Evolutionary conservation across 148 eudicot genomes (phyloP), one percentile per base, ranked within the genome.

Genomic region (Cornus controversa): DNA sequence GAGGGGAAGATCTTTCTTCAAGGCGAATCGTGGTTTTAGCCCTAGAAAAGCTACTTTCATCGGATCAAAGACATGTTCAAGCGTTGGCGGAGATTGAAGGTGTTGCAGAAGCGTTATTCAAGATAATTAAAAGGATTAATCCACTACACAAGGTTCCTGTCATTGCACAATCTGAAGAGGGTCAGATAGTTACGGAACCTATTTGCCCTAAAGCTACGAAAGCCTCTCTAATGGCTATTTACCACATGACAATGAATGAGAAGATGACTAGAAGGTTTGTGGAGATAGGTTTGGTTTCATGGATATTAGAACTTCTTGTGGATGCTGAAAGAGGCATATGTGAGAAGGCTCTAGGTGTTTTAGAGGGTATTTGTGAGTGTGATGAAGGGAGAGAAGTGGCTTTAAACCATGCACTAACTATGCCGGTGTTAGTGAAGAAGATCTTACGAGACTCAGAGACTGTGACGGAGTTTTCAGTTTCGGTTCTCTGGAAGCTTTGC

Each of bases 301-400:
- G 83, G 63, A 28, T 88, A 23, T 57, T 94, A 71, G 96, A 94
- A 80, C 82, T 80, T 6, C 84, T 92, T 11, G 84, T 90, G n/a
- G 85, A 86, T 27, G 76, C 80, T 0, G 96, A 94, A 31, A 90
- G 68, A 70, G 75, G 94, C 84, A 40, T 80, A 45, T 73, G 74
- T 18, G 90, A 90, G 79, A 84, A 64, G 71, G 89, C 86, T 6
- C 73, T 90, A 3, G 87, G 81, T 0, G 78, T 87, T 29, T 27
- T 90, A 1, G 89, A 90, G n/a, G 13, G 67, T 9, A 67, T 90
- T 0, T 87, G 81, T 27, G 66, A 67, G 29, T 66, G 36, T 4
- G 53, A 62, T 26, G 68, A 80, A 73, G 93, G 89, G 71, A 50
- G 71, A 47, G 77, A 80, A 63, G 54, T 53, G 70, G 92, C 84